Evolutionary conservation across 192 early-diverging fungal species (phyloP), one percentile per base, ranked within the genome.

Genomic region (Backusella sp.): DNA sequence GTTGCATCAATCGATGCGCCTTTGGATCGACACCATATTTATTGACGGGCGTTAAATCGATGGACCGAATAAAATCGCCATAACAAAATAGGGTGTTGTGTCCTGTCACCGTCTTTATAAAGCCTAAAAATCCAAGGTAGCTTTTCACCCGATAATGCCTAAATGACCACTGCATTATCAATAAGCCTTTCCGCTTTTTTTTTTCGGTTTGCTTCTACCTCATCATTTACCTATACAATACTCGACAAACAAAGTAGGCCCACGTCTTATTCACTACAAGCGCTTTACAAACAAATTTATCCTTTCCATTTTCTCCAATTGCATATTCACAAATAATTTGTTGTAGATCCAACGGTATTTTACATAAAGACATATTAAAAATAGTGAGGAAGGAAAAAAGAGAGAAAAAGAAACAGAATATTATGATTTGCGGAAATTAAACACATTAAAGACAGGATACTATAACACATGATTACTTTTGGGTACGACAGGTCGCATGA

Each of bases 301-400:
- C 56, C 56, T 28, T 62, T 62, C 56, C 56, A 5, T 30, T 62
- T 26, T 62, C 56, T 1, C 56, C 56, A 62, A 62, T 62, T 62
- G 23, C 56, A 62, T 62, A 62, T 62, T 62, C 56, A 62, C 56
- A 62, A 62, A 62, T 28, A 28, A 62, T 26, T 28, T 62, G 56
- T 62, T 62, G 56, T 62, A 62, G 56, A 62, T 62, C 56, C 56
- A 62, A 15, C 56, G 56, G 56, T 26, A 59, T 1, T 59, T 28
- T 59, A 59, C 56, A 14, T 26, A 9, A 59, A 59, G 56, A 23
- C 56, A 59, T 59, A 62, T 12, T 62, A n/a, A 26, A 26, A 12
- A 28, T 62, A 62, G 4, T 9, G 7, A 1, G 26, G 3, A 3
- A 11, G 3, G 3, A 3, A 26, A 56, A 56, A 9, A 8, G 3